Evolutionary conservation across 805 yeast genomes (phyloP).

Genomic region (Zygosaccharomyces bailii): DNA sequence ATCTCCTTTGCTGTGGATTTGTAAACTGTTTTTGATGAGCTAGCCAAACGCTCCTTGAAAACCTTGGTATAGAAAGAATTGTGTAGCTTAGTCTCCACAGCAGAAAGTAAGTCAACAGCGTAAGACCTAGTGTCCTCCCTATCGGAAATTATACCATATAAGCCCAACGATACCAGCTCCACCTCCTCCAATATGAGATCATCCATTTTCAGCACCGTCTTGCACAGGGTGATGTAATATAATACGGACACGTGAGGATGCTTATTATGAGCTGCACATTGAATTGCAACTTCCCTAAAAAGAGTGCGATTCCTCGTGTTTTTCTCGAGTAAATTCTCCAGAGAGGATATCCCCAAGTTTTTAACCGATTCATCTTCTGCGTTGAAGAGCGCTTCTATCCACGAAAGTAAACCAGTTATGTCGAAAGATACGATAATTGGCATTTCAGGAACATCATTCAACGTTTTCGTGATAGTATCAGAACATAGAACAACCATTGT

Average conservation of each 20-base stretch:
- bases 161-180: conserved; percentile 69
- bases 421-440: conserved; percentile 64
- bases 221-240: conserved; percentile 70
- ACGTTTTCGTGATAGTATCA: conserved; percentile 60
- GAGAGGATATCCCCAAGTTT: conserved; percentile 64
- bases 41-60: conserved; percentile 67
- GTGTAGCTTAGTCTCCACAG: conserved; percentile 58
- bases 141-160: conserved; percentile 76
- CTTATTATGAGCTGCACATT: conserved; percentile 61
- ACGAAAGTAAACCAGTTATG: conserved; percentile 59
- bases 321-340: conserved; percentile 58
- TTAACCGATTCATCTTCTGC: conserved; percentile 56
- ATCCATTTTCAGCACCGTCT: conserved; percentile 52
- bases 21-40: conserved; percentile 76
- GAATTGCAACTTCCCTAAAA: conserved; percentile 57
- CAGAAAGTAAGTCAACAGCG: conserved; percentile 68
- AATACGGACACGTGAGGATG: conserved; percentile 53
- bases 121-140: conserved; percentile 61
- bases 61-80: conserved; percentile 52
- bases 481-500: conserved; percentile 81
- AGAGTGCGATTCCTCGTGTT: conserved; percentile 55
- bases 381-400: conserved; percentile 75
- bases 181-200: conserved; percentile 52
- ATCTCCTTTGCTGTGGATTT: conserved; percentile 81
- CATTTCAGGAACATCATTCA: conserved; percentile 20